phyloP scores from a whole-genome alignment of 805 yeast genomes.

The Helenozyma baotianmanensis region DNA sequence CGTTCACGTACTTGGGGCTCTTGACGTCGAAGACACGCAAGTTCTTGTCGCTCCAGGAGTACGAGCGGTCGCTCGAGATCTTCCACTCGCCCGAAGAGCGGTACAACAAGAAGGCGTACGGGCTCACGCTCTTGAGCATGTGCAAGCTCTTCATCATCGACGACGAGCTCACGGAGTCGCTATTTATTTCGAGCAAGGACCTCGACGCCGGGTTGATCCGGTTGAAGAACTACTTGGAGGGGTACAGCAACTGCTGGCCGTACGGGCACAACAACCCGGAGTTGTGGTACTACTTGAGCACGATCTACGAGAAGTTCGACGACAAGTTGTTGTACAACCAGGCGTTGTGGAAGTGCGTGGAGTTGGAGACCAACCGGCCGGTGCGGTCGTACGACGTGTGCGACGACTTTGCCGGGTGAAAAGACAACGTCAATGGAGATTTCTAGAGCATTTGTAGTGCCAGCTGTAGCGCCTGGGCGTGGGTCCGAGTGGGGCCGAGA shows the following conservation, averaged over 20 bases:
- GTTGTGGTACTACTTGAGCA: slow-evolving; percentile 64
- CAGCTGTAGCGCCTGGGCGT: too few relatives aligned
- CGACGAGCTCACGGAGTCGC: slow-evolving; percentile 24
- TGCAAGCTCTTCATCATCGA: slow-evolving; percentile 46
- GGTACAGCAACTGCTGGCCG: slow-evolving; percentile 34
- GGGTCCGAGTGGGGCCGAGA: too few relatives aligned
- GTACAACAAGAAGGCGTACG: slow-evolving; percentile 33
- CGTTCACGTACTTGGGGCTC: slow-evolving; percentile 48
- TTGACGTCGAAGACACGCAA: slow-evolving; percentile 40
- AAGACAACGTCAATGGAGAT: too few relatives aligned
- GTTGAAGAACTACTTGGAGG: slow-evolving; percentile 43
- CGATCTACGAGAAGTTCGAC: slow-evolving; percentile 55
- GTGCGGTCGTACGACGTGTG: slow-evolving; percentile 39
- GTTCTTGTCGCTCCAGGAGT: slow-evolving; percentile 53
- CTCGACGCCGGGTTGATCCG: slow-evolving; percentile 57
- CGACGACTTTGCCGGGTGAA: slow-evolving; percentile 15
- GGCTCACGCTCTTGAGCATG: slow-evolving; percentile 52
- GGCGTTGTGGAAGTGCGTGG: slow-evolving; percentile 60
- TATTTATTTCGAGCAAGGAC: slow-evolving; percentile 55
- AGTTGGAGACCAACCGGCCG: slow-evolving; percentile 58
- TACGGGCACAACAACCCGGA: slow-evolving; percentile 45
- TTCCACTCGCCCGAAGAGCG: slow-evolving; percentile 19
- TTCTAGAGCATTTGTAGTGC: too few relatives aligned
- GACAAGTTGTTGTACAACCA: slow-evolving; percentile 45
- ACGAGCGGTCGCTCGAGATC: slow-evolving; percentile 56